Evolutionary conservation across 345 rosid species (phyloP), one percentile per base, ranked within the genome.

Genomic region (Diplotaxis tenuifolia): DNA sequence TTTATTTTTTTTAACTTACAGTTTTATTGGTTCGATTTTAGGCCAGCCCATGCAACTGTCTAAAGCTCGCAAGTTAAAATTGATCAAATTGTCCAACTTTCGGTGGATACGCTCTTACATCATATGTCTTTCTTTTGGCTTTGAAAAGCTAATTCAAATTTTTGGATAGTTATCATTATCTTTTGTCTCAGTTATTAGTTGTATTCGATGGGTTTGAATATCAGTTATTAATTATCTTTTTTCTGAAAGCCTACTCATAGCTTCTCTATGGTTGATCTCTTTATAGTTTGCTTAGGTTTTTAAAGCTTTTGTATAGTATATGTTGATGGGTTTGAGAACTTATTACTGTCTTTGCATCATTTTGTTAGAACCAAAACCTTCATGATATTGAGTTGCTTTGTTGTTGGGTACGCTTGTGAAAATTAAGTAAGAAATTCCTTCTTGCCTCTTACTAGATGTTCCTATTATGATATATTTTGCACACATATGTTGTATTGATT

Each of bases 1-100:
- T 54, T 63, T 3, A 6, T 49, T 63, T 32, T 63, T 32, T 49
- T 68, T 9, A 7, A 7, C 40, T 53, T 21, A 3, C 29, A 68
- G 56, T 73, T 62, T 47, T 12, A 50, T 28, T 70, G 25, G 55
- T 34, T 71, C 27, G 16, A 63, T 55, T 52, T 4, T 21, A 53
- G 9, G 27, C 69, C 8, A 7, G 18, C 55, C 62, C 8, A 22
- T 72, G 63, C 58, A 42, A 55, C 64, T 21, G 18, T 40, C 6
- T 12, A 40, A 40, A 12, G 47, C 50, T 42, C 16, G 18, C 50
- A 42, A 42, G 50, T 42, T n/a, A n/a, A 42, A 42, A n/a, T 42
- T 42, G 50, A 42, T 42, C 8, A 40, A 40, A 40, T 4, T 40
- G 14, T 40, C 16, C 7, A 40, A 14, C 49, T 42, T 42, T 42